Percentiles rank a stretch among this genome's conserved stretches.
Conservation (phyloP, 257 asterid species). For the Handroanthus guayacan region DNA sequence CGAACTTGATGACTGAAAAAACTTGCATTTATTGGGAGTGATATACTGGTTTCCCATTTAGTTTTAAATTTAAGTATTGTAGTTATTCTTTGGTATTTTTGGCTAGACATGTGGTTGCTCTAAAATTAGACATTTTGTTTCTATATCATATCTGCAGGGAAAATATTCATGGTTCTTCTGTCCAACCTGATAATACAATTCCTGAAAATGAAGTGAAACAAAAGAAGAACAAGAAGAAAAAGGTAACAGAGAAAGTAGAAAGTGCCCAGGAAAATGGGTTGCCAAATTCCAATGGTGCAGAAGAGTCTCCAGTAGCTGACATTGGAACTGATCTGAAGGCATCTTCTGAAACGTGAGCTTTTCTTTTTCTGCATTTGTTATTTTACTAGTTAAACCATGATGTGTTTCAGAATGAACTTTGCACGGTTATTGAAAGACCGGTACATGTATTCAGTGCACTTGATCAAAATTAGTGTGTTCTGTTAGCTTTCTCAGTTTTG, state of each 20-base stretch:
- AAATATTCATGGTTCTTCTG: slow-evolving; percentile 35
- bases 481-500: slow-evolving; percentile 14
- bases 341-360: slow-evolving; percentile 65
- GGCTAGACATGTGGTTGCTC: slow-evolving; percentile 14
- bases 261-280: slow-evolving; percentile 40
- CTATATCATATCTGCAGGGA: slow-evolving; percentile 39
- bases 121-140: background rate
- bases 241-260: slow-evolving; percentile 47
- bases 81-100: background rate
- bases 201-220: slow-evolving; percentile 49
- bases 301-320: slow-evolving; percentile 48
- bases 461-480: slow-evolving; percentile 11
- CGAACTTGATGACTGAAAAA: background rate
- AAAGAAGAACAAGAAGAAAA: slow-evolving; percentile 75
- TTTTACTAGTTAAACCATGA: background rate
- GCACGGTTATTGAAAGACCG: slow-evolving; percentile 1
- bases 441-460: slow-evolving; percentile 23
- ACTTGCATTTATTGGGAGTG: background rate
- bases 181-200: slow-evolving; percentile 34
- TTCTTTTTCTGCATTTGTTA: slow-evolving; percentile 11
- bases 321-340: slow-evolving; percentile 47
- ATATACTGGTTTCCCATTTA: slow-evolving; percentile 10
- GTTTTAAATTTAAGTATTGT: background rate
- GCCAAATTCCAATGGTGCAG: slow-evolving; percentile 41
- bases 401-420: slow-evolving; percentile 16